Evolutionary conservation across 2,329 filamentous ascomycete species (phyloP).

Genomic region (Teratosphaeria pseudoeucalypti): DNA sequence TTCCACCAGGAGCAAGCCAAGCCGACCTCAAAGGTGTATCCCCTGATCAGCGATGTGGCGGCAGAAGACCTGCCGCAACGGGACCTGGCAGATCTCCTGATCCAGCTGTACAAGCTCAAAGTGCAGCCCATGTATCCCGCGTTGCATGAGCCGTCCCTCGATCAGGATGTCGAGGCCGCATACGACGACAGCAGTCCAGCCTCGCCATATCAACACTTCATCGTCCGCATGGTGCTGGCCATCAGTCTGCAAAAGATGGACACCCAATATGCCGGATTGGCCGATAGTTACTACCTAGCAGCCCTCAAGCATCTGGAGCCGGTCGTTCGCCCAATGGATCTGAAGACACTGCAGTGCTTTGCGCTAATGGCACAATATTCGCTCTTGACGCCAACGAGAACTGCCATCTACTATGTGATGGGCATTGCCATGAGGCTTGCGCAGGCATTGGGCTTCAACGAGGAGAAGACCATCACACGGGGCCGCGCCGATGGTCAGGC

Average conservation of each 20-base stretch:
- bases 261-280: conserved; percentile 78
- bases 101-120: conserved; percentile 79
- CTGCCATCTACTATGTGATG: conserved; percentile 85
- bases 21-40: conserved; percentile 71
- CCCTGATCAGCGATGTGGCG: conserved; percentile 76
- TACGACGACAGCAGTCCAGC: conserved; percentile 61
- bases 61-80: conserved; percentile 65
- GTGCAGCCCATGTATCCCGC: conserved; percentile 82
- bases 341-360: conserved; percentile 83
- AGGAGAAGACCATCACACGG: conserved; percentile 74
- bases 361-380: conserved; percentile 84
- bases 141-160: conserved; percentile 73
- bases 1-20: conserved; percentile 54
- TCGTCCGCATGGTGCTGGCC: conserved; percentile 82
- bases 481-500: conserved; percentile 49
- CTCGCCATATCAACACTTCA: conserved; percentile 72
- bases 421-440: conserved; percentile 79
- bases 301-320: conserved; percentile 76
- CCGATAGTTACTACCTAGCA: conserved; percentile 88
- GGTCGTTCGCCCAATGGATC: conserved; percentile 75
- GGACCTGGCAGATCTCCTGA: conserved; percentile 62
- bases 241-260: conserved; percentile 91
- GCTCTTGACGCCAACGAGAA: conserved; percentile 79
- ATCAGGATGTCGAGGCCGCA: conserved; percentile 66
- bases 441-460: conserved; percentile 76